These are phyloP conservation scores for Liriodendron chinense DNA, from an alignment of 164 flowering plant genomes.

Conservation along the genomic window DNA sequence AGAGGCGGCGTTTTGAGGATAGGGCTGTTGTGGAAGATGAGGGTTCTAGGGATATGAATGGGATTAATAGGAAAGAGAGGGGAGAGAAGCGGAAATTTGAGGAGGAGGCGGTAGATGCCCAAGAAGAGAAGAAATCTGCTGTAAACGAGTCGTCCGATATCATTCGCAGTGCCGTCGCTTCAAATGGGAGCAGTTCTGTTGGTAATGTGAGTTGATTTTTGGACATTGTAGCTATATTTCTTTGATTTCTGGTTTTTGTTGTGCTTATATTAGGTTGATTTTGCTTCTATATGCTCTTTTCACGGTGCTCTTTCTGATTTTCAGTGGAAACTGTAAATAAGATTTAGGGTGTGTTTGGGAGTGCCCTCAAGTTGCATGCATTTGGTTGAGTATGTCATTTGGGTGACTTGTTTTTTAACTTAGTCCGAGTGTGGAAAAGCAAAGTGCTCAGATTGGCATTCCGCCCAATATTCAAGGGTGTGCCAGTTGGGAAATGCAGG, in stretches of 20 bases:
- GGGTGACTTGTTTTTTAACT: not conserved
- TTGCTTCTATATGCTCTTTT: not conserved
- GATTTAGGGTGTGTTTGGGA: not conserved
- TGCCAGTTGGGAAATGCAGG: not conserved
- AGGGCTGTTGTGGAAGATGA: not conserved
- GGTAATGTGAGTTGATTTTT: conserved; percentile 45
- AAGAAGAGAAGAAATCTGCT: conserved; percentile 22
- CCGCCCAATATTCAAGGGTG: not conserved
- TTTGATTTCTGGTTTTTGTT: not conserved
- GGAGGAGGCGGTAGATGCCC: conserved; percentile 14
- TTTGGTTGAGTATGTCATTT: not conserved
- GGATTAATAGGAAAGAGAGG: conserved; percentile 4
- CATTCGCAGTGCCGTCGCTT: conserved; percentile 2
- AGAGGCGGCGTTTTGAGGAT: conserved; percentile 33
- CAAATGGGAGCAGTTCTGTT: conserved; percentile 31
- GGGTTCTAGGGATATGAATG: conserved; percentile 19
- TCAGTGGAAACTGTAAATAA: not conserved
- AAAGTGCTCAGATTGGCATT: not conserved
- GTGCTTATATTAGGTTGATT: not conserved
- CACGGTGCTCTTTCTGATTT: not conserved
- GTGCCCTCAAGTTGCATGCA: not conserved
- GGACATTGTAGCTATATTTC: not conserved
- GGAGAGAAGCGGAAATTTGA: conserved; percentile 10
- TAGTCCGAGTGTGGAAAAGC: not conserved
- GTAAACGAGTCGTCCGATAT: conserved; percentile 5